phyloP scores from a whole-genome alignment of 371 early-diverging fungal species.

The Mortierella sp. region DNA sequence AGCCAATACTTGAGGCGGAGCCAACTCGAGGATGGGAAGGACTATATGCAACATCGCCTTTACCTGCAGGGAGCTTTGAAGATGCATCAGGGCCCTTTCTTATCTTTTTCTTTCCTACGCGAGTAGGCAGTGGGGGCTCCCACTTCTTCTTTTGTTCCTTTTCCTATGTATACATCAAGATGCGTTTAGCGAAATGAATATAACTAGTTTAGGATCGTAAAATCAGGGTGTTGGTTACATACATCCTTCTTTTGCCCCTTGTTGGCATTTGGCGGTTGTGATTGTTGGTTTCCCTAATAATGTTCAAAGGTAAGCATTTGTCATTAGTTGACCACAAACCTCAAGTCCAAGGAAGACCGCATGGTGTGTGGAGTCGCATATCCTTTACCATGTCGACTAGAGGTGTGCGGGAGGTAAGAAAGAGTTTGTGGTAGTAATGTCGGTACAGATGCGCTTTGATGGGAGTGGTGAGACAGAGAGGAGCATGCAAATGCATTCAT shows the following conservation, averaged over 20 bases:
- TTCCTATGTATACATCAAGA: constrained; percentile 58
- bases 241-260: constrained; percentile 75
- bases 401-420: background rate
- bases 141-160: constrained; percentile 96
- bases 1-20: background rate
- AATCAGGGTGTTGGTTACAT: constrained; percentile 14
- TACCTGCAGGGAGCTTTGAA: constrained; percentile 94
- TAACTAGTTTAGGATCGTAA: background rate
- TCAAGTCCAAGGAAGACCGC: background rate
- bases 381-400: constrained; percentile 3
- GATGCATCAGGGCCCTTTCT: constrained; percentile 95
- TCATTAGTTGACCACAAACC: background rate
- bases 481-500: constrained; percentile 4
- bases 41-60: background rate
- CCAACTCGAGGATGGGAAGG: background rate
- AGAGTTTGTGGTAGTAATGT: background rate
- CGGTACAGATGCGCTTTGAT: background rate
- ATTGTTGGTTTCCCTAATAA: constrained; percentile 82
- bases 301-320: background rate
- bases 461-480: background rate
- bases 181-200: background rate
- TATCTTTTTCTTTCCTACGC: constrained; percentile 96
- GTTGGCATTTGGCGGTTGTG: constrained; percentile 72
- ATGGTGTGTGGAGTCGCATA: background rate
- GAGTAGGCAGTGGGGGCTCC: constrained; percentile 98